phyloP scores from a whole-genome alignment of 1,139 yeast genomes.

The Zygosaccharomyces sapae region DNA sequence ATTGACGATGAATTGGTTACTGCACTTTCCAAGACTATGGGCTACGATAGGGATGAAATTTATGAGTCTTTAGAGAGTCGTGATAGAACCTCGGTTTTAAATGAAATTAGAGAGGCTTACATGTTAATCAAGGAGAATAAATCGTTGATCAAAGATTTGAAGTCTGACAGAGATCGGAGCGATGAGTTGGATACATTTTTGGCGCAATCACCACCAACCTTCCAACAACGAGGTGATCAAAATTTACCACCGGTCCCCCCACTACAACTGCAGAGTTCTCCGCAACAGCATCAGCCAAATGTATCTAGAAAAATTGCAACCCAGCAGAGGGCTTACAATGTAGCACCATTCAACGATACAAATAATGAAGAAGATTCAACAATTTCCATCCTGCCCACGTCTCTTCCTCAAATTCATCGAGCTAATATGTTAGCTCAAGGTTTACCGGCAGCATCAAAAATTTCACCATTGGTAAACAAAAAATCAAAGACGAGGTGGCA shows the following conservation, averaged over 20 bases:
- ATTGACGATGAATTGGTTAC: constrained; percentile 77
- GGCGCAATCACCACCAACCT: constrained; percentile 33
- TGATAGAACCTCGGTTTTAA: constrained; percentile 43
- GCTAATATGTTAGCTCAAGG: constrained; percentile 79
- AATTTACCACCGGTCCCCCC: constrained; percentile 14
- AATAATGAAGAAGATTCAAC: constrained; percentile 45
- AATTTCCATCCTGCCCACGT: constrained; percentile 88
- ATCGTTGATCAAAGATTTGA: constrained; percentile 60
- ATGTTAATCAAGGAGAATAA: constrained; percentile 82
- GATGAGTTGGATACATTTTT: constrained; percentile 44
- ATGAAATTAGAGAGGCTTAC: constrained; percentile 90
- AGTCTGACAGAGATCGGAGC: constrained; percentile 43
- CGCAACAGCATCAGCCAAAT: constrained; percentile 6
- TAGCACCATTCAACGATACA: constrained; percentile 30
- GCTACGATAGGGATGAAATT: constrained; percentile 85
- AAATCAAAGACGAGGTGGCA: constrained; percentile 97
- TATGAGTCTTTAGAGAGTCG: constrained; percentile 59
- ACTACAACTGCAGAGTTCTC: constrained; percentile 10
- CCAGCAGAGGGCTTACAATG: constrained; percentile 35
- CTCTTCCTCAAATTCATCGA: constrained; percentile 88
- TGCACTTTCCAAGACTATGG: constrained; percentile 84
- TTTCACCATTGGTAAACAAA: constrained; percentile 72
- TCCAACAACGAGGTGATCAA: constrained; percentile 25
- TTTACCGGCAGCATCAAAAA: constrained; percentile 48
- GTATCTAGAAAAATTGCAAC: constrained; percentile 20